Evolutionary conservation across 2,329 filamentous ascomycete genomes (phyloP).

Genomic region (Scedosporium aurantiacum): DNA sequence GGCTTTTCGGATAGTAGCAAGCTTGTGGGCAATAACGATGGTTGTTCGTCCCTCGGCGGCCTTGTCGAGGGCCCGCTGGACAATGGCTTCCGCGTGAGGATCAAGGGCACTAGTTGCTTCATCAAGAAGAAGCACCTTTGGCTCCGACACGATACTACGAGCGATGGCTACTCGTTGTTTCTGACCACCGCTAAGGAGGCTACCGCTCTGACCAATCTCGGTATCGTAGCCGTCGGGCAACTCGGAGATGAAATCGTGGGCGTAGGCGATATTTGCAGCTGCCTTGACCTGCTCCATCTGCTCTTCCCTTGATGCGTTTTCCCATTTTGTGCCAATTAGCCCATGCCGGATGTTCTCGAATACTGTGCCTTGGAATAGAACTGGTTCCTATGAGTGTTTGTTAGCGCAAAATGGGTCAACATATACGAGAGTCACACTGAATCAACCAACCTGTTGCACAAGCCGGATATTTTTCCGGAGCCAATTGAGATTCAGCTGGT

Average conservation of each 20-base stretch:
- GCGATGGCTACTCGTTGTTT: constrained; percentile 58
- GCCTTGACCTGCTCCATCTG: constrained; percentile 31
- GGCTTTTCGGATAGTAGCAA: constrained; percentile 48
- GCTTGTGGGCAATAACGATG: constrained; percentile 52
- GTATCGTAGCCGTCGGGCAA: constrained; percentile 49
- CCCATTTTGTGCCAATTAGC: constrained; percentile 26
- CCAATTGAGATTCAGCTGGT: constrained; percentile 37
- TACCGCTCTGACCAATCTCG: constrained; percentile 51
- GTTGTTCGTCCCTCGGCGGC: constrained; percentile 48
- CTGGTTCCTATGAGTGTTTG: constrained; percentile 31
- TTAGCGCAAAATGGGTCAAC: neutral
- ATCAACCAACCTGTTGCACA: constrained; percentile 28
- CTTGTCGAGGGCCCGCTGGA: constrained; percentile 45
- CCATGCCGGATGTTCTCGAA: constrained; percentile 41
- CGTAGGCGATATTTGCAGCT: constrained; percentile 38
- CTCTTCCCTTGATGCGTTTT: constrained; percentile 27
- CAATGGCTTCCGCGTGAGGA: constrained; percentile 34
- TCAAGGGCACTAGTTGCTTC: constrained; percentile 55
- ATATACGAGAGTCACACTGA: neutral
- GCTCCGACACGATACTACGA: constrained; percentile 52
- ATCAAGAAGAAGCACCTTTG: constrained; percentile 54
- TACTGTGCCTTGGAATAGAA: constrained; percentile 40
- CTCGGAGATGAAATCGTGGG: constrained; percentile 39
- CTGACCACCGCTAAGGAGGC: constrained; percentile 56
- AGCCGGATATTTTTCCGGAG: constrained; percentile 39